Evolutionary conservation across 495 filamentous ascomycete genomes (phyloP).

Genomic region (Penicillium canescens): DNA sequence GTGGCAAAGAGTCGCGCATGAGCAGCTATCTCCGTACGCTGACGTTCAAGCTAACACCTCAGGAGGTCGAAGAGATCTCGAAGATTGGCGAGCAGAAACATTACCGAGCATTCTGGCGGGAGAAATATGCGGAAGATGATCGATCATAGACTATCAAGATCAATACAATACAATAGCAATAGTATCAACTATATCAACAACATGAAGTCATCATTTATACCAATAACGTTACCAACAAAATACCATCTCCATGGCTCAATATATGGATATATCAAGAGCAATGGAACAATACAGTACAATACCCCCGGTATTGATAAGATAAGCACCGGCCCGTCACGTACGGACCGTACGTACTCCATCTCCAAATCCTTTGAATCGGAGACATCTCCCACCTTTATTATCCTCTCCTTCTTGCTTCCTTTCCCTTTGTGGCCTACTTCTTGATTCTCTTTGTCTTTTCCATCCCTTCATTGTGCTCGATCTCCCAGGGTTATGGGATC

Average conservation of each 20-base stretch:
- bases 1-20: constrained; percentile 68
- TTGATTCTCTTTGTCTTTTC: background rate
- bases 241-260: background rate
- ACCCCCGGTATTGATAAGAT: constrained; percentile 6
- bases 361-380: constrained; percentile 4
- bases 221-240: too few species aligned
- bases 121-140: constrained; percentile 62
- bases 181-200: too few species aligned
- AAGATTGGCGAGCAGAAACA: constrained; percentile 64
- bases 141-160: constrained; percentile 37
- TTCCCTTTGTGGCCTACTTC: constrained; percentile 2
- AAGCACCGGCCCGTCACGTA: constrained; percentile 6
- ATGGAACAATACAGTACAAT: background rate
- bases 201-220: too few species aligned
- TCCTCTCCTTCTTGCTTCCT: constrained; percentile 5
- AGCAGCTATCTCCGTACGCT: constrained; percentile 61
- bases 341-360: constrained; percentile 7
- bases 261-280: background rate
- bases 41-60: constrained; percentile 69
- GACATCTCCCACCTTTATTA: background rate
- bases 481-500: constrained; percentile 8
- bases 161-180: too few species aligned
- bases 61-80: constrained; percentile 69
- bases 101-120: constrained; percentile 66
- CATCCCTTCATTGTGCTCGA: constrained; percentile 6